Base-by-base conservation (phyloP, 192 early-diverging fungal genomes). In the Linnemannia elongata region DNA sequence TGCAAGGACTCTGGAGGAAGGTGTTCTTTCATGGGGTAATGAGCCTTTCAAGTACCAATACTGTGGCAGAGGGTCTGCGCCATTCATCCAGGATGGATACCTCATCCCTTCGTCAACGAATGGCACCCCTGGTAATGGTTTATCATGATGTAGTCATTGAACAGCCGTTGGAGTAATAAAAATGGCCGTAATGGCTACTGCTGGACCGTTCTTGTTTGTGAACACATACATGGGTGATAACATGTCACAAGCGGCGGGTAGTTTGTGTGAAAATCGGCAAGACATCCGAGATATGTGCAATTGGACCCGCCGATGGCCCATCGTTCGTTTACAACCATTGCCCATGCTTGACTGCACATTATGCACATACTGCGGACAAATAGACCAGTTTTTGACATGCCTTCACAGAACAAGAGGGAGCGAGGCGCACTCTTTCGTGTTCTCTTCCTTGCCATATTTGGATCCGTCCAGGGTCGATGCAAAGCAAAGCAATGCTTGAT, bases 11-110 rank as follows among this genome's bases (percentile, higher is more conserved):
- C 79, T 94, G 22, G 74, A 88, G 24, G 85, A 88, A 39, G 92
- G 91, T 9, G 94, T 93, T 89, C 82, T 90, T 1, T 88, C 89
- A 33, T 95, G 94, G 94, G 95, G 95, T 3, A 96, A 96, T 63
- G 94, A 96, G 82, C 85, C 85, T 4, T 74, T 87, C 27, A 79
- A 76, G 27, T 77, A 78, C 30, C 85, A 87, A 27, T 87, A 87
- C 63, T 81, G 80, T 69, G 85, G 85, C 38, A 47, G 75, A 35
- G 69, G 44, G 6, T 41, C 70, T 20, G n/a, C 66, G 6, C 24
- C 20, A 1, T 33, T 55, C 35, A 73, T 80, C 33, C 79, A 78
- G 22, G 85, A 87, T 60, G 85, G 85, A 7, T 78, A 72, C 8
- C 60, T 87, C 30, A 54, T 81, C n/a, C 84, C 84, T 12, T 39